phyloP scores from a whole-genome alignment of 768 basidiomycete genomes.

The Steccherinum ochraceum region DNA sequence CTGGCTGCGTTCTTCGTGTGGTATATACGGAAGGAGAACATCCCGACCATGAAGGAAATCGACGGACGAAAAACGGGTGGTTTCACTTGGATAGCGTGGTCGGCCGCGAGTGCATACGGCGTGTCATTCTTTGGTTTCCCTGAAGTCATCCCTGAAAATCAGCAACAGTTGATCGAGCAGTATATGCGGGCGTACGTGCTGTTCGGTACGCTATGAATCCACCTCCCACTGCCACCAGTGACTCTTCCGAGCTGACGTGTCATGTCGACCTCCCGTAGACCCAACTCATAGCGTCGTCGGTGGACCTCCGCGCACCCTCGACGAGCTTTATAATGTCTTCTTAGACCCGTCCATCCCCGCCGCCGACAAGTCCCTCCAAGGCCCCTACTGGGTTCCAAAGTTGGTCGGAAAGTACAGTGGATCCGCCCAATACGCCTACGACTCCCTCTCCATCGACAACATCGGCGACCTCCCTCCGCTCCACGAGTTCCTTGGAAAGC shows the following conservation, averaged over 20 bases:
- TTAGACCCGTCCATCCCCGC: not conserved
- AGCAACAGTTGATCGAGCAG: not conserved
- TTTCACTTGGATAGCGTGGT: slow-evolving; percentile 5
- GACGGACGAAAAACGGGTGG: slow-evolving; percentile 1
- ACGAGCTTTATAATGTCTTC: not conserved
- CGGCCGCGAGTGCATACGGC: not conserved
- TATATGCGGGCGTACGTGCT: slow-evolving; percentile 2
- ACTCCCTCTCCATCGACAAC: not conserved
- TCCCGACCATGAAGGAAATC: not conserved
- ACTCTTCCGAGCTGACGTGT: too few relatives aligned
- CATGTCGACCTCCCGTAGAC: too few relatives aligned
- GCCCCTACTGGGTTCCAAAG: not conserved
- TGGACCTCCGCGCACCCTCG: too few relatives aligned
- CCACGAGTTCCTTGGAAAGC: not conserved
- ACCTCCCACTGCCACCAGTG: too few relatives aligned
- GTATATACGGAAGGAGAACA: not conserved
- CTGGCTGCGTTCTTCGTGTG: slow-evolving; percentile 4
- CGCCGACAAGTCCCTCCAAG: not conserved
- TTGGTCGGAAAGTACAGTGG: not conserved
- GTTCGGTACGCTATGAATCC: not conserved
- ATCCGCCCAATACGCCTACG: not conserved
- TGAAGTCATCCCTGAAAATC: not conserved
- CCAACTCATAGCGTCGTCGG: too few relatives aligned
- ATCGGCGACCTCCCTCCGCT: not conserved
- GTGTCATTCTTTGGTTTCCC: not conserved